Percentiles rank a stretch among this genome's conserved stretches.
These are phyloP conservation scores for Neurospora africana DNA, from an alignment of 495 filamentous ascomycete genomes.

Conservation along the genomic window DNA sequence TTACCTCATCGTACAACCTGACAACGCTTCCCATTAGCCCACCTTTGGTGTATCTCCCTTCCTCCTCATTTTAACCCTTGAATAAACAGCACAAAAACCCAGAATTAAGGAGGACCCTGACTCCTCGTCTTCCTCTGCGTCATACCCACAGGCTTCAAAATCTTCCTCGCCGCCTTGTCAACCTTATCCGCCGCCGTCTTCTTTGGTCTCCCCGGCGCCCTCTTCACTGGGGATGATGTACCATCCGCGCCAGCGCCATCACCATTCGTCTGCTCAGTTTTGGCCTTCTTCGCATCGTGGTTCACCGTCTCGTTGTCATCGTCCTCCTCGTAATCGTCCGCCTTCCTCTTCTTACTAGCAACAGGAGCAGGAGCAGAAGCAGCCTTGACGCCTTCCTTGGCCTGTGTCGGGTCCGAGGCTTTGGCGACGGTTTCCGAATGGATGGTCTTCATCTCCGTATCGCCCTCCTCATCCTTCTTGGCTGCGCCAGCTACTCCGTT, in stretches of 20 bases:
- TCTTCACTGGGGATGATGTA: neutral
- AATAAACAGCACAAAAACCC: neutral
- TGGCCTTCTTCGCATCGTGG: constrained; percentile 25
- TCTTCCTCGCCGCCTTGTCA: neutral
- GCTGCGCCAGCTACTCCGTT: neutral
- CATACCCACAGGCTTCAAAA: constrained; percentile 19
- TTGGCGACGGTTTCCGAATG: neutral
- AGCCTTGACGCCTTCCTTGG: constrained; percentile 1
- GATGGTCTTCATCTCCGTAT: constrained; percentile 10
- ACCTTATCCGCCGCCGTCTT: neutral
- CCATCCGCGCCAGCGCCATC: neutral
- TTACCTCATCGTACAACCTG: neutral
- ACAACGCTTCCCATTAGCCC: no score
- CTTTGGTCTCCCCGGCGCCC: neutral
- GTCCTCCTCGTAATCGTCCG: constrained; percentile 10
- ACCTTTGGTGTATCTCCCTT: neutral
- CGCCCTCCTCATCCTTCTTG: constrained; percentile 4
- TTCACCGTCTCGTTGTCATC: constrained; percentile 8
- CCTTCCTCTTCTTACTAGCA: constrained; percentile 7
- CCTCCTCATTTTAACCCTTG: neutral
- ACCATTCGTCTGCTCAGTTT: constrained; percentile 18
- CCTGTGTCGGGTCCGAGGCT: neutral
- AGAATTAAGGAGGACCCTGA: constrained; percentile 28
- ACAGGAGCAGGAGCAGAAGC: constrained; percentile 5
- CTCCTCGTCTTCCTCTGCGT: constrained; percentile 35